Evolutionary conservation across 2,329 filamentous ascomycete species (phyloP).

Genomic region (Cercospora nicotianae): DNA sequence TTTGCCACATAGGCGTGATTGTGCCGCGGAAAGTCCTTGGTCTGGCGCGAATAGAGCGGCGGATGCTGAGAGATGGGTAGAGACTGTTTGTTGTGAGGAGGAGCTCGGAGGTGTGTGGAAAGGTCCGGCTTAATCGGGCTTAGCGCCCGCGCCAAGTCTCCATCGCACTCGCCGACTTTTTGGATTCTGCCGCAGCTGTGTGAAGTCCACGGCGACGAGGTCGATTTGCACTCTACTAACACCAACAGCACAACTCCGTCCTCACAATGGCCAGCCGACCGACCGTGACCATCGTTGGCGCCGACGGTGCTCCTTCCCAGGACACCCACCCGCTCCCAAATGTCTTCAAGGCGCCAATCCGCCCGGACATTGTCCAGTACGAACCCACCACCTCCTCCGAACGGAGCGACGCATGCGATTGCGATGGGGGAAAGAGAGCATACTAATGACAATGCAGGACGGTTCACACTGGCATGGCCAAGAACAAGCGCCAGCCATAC

Average conservation of each 20-base stretch:
- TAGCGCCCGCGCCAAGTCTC: constrained; percentile 8
- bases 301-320: constrained; percentile 89
- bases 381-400: constrained; percentile 37
- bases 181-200: constrained; percentile 7
- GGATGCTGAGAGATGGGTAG: background rate
- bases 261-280: constrained; percentile 85
- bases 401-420: constrained; percentile 12
- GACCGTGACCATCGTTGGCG: constrained; percentile 95
- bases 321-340: constrained; percentile 88
- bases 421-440: background rate
- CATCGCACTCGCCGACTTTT: constrained; percentile 8
- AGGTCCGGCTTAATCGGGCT: background rate
- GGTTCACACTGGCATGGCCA: constrained; percentile 97
- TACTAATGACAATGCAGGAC: constrained; percentile 49
- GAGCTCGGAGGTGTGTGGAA: background rate
- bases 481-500: constrained; percentile 99
- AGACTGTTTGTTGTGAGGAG: background rate
- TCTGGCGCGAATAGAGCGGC: background rate
- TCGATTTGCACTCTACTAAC: constrained; percentile 18
- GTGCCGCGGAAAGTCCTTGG: background rate
- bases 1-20: background rate
- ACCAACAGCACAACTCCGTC: constrained; percentile 15
- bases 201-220: constrained; percentile 7
- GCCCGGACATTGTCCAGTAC: constrained; percentile 98
- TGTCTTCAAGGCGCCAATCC: constrained; percentile 97